Percentiles rank a stretch among this genome's conserved stretches.
Evolutionary conservation across 2,329 filamentous ascomycete genomes (phyloP).

Genomic region (Thelonectria olida): DNA sequence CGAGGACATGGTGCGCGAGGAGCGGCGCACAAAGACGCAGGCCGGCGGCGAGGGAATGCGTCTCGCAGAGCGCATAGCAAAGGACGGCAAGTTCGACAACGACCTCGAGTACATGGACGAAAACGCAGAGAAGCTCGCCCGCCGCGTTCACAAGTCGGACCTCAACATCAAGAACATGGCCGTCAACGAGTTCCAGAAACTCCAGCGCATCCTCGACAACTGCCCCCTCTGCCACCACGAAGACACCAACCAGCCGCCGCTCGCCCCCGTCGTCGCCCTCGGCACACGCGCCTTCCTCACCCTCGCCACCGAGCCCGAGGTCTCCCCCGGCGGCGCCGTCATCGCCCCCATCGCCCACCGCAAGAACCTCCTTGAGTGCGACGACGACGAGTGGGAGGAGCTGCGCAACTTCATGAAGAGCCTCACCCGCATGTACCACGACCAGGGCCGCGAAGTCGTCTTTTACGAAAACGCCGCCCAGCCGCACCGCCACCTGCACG

Average conservation of each 20-base stretch:
- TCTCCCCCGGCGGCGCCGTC: constrained; percentile 83
- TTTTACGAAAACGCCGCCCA: constrained; percentile 97
- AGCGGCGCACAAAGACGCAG: constrained; percentile 83
- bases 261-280: constrained; percentile 87
- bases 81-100: constrained; percentile 89
- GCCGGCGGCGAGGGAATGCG: constrained; percentile 81
- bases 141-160: constrained; percentile 87
- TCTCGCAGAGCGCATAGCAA: constrained; percentile 91
- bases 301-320: constrained; percentile 86
- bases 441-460: constrained; percentile 88
- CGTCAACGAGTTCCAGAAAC: constrained; percentile 88
- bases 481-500: constrained; percentile 81
- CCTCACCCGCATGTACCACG: constrained; percentile 92
- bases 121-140: constrained; percentile 89
- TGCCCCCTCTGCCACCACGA: constrained; percentile 95
- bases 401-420: constrained; percentile 99
- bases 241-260: constrained; percentile 75
- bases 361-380: constrained; percentile 92
- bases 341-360: constrained; percentile 91
- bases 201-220: constrained; percentile 84
- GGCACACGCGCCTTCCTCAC: constrained; percentile 89
- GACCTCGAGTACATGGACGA: constrained; percentile 98
- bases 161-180: constrained; percentile 88
- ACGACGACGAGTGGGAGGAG: constrained; percentile 99
- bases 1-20: constrained; percentile 96